Percentiles rank a stretch among this genome's conserved stretches.
These are phyloP conservation scores for Chlorella sp. DNA, from an alignment of 139 green algal species.

Conservation along the genomic window DNA sequence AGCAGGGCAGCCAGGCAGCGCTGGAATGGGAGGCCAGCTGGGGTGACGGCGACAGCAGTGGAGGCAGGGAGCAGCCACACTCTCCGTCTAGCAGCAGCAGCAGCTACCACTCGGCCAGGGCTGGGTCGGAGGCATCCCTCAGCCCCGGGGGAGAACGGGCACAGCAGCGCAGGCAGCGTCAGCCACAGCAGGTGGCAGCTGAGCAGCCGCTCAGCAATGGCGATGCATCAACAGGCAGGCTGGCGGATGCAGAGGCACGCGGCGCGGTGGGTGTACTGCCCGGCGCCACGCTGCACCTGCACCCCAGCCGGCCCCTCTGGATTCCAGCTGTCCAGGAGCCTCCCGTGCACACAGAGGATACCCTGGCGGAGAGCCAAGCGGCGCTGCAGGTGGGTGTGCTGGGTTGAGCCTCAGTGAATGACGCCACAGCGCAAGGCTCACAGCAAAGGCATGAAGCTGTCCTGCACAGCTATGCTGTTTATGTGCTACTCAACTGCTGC, in stretches of 20 bases:
- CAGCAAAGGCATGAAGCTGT: no score
- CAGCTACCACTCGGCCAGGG: conserved; percentile 18
- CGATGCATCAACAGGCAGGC: not conserved
- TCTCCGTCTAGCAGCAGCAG: conserved; percentile 1
- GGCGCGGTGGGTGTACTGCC: conserved; percentile 13
- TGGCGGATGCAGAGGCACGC: not conserved
- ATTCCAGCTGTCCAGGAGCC: conserved; percentile 52
- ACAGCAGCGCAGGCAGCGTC: not conserved
- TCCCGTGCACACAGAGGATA: conserved; percentile 64
- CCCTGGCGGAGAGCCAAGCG: conserved; percentile 49
- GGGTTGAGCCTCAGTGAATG: no score
- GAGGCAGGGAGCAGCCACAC: not conserved
- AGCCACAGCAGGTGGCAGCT: not conserved
- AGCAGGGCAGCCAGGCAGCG: not conserved
- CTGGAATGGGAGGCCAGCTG: conserved; percentile 16
- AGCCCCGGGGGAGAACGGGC: not conserved
- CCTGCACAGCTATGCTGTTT: no score
- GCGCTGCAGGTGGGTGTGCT: conserved; percentile 1
- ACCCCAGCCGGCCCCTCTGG: conserved; percentile 44
- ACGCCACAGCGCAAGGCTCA: no score
- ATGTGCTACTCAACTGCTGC: no score
- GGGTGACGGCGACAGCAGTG: not conserved
- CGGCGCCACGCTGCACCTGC: conserved; percentile 39
- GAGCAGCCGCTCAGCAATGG: not conserved
- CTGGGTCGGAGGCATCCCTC: not conserved